These are phyloP conservation scores for Nicotiana knightiana DNA, from an alignment of 257 asterid species.

Conservation along the genomic window DNA sequence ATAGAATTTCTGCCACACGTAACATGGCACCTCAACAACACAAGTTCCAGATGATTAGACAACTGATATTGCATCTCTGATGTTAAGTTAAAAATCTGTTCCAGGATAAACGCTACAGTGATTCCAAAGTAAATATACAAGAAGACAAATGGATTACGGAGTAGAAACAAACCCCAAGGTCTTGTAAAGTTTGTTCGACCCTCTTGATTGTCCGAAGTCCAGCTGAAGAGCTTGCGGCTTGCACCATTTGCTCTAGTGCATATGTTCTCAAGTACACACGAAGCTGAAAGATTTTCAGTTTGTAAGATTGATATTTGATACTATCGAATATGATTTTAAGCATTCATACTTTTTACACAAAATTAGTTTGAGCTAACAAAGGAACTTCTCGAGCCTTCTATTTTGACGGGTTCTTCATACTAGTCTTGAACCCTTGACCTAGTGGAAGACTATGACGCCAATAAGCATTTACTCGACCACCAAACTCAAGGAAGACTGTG, in stretches of 20 bases:
- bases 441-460: no score
- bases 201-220: slow-evolving; percentile 95
- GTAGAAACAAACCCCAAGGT: slow-evolving; percentile 82
- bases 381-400: not conserved
- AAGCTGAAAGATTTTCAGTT: slow-evolving; percentile 51
- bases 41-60: not conserved
- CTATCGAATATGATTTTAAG: not conserved
- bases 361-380: not conserved
- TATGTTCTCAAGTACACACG: slow-evolving; percentile 82
- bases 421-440: no score
- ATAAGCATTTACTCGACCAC: no score
- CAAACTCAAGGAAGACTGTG: not conserved
- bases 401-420: no score
- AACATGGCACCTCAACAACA: not conserved
- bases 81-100: not conserved
- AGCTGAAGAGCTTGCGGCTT: slow-evolving; percentile 98
- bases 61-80: not conserved
- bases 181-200: slow-evolving; percentile 95
- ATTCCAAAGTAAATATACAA: not conserved
- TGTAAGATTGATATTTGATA: slow-evolving; percentile 5
- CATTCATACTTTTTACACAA: not conserved
- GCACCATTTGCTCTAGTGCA: slow-evolving; percentile 94
- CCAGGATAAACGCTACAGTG: not conserved
- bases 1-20: not conserved
- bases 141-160: not conserved